These are phyloP conservation scores for Linaria vulgaris DNA, from an alignment of 257 asterid genomes.

Conservation along the genomic window DNA sequence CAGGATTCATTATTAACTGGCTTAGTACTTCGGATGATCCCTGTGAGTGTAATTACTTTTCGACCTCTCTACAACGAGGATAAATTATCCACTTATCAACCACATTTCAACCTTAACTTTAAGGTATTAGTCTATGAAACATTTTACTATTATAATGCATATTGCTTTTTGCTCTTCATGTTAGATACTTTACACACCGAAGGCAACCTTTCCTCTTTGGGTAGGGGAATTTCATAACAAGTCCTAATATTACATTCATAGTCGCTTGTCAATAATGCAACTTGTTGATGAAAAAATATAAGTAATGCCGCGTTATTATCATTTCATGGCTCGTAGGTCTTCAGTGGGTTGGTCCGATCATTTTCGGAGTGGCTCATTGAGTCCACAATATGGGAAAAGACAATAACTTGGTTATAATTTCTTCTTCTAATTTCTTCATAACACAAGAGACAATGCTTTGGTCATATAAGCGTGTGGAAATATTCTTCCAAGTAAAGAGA, in stretches of 20 bases:
- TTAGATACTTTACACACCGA: too few relatives aligned
- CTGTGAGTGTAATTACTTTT: too few relatives aligned
- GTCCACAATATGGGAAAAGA: constrained; percentile 12
- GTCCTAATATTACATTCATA: constrained; percentile 23
- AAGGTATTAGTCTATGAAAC: too few relatives aligned
- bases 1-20: too few relatives aligned
- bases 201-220: too few relatives aligned
- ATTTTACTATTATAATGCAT: too few relatives aligned
- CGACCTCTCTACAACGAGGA: too few relatives aligned
- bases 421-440: not conserved
- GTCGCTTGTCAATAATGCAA: constrained; percentile 24
- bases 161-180: too few relatives aligned
- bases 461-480: not conserved
- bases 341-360: constrained; percentile 28
- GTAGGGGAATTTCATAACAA: constrained; percentile 3
- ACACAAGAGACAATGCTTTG: not conserved
- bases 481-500: too few relatives aligned
- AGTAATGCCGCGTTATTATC: constrained; percentile 16
- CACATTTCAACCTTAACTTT: too few relatives aligned
- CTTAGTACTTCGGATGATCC: too few relatives aligned
- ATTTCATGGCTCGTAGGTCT: constrained; percentile 7
- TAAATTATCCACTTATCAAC: too few relatives aligned
- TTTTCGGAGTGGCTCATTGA: not conserved
- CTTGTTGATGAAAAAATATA: constrained; percentile 24
- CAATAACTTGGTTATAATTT: not conserved